Percentiles rank a stretch among this genome's conserved stretches.
phyloP scores from a whole-genome alignment of 164 flowering plant species.

The Umbellularia californica region DNA sequence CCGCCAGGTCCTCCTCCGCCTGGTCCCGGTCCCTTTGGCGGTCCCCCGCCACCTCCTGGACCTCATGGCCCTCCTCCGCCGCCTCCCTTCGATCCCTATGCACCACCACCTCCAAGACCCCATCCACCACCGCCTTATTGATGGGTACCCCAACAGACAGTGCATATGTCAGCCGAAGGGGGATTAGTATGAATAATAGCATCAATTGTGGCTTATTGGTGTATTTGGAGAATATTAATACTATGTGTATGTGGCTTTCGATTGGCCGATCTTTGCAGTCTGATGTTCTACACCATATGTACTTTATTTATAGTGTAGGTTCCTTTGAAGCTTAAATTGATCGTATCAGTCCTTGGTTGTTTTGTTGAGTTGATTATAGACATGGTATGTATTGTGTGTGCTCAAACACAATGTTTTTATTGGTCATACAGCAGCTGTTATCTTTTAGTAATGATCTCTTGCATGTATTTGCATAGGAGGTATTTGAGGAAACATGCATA shows the following conservation, averaged over 20 bases:
- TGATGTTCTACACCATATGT: background rate
- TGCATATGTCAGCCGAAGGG: conserved; percentile 16
- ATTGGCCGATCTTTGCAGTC: no score
- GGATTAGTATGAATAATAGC: background rate
- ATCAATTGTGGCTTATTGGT: background rate
- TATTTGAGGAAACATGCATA: no score
- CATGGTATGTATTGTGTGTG: no score
- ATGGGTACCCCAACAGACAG: conserved; percentile 25
- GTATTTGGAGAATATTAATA: background rate
- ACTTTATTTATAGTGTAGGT: background rate
- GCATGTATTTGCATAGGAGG: no score
- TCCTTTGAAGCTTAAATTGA: background rate
- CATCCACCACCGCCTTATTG: background rate
- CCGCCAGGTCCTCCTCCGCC: background rate
- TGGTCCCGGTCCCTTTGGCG: background rate
- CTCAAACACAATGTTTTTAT: no score
- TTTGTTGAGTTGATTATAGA: no score
- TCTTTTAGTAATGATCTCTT: no score
- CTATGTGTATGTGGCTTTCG: background rate
- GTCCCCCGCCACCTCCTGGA: background rate
- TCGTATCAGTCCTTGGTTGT: background rate
- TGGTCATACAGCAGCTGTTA: no score
- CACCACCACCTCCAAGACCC: conserved; percentile 2
- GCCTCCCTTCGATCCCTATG: background rate
- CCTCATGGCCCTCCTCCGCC: conserved; percentile 8